Evolutionary conservation across 768 basidiomycete species (phyloP).

Genomic region (Mycena alexandri): DNA sequence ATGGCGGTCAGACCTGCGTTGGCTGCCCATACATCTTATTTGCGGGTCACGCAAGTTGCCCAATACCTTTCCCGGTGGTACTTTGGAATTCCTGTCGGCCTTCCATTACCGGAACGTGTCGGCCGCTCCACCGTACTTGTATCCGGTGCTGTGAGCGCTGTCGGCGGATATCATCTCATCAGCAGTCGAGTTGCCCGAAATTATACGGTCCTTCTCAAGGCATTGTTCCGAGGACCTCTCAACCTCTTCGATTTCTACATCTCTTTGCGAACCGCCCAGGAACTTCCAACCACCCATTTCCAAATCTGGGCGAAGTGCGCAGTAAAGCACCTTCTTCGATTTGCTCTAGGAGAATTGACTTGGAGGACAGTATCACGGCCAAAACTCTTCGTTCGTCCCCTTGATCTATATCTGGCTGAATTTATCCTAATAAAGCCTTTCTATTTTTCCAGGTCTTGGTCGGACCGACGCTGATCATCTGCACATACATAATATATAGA

Average conservation of each 20-base stretch:
- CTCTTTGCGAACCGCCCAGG: neutral
- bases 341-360: constrained; percentile 24
- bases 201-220: constrained; percentile 26
- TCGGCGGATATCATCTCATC: constrained; percentile 29
- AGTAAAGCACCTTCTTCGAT: constrained; percentile 19
- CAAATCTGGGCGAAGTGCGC: constrained; percentile 26
- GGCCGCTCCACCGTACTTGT: constrained; percentile 17
- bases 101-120: constrained; percentile 7
- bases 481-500: constrained; percentile 25
- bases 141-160: constrained; percentile 18
- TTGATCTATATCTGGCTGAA: neutral
- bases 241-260: neutral
- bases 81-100: constrained; percentile 14
- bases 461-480: constrained; percentile 23
- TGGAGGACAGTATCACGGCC: constrained; percentile 21
- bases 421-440: neutral
- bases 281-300: constrained; percentile 11
- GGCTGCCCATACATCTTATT: constrained; percentile 6
- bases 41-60: neutral
- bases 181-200: constrained; percentile 31
- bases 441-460: constrained; percentile 23
- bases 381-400: constrained; percentile 20
- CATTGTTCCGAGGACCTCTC: neutral
- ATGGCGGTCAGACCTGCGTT: constrained; percentile 10
- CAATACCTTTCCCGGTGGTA: constrained; percentile 22